Percentiles rank a stretch among this genome's conserved stretches.
Conservation (phyloP, 2,329 filamentous ascomycete species). For the Akanthomyces uredinophilus region DNA sequence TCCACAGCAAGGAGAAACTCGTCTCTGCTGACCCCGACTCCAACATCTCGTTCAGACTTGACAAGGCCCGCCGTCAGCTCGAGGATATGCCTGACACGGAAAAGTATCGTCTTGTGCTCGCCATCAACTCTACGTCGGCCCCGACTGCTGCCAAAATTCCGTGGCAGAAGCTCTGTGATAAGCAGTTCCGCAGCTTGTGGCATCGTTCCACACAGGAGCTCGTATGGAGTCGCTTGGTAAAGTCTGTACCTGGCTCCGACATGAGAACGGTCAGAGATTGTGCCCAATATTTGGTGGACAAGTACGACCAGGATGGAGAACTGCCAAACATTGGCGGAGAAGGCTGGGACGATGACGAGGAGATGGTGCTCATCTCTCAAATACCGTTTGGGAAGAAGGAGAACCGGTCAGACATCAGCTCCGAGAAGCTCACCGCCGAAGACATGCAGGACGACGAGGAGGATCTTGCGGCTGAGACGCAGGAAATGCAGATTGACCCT, state of each 20-base stretch:
- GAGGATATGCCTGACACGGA: conserved; percentile 38
- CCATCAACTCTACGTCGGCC: conserved; percentile 38
- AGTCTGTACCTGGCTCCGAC: conserved; percentile 28
- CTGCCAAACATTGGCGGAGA: conserved; percentile 30
- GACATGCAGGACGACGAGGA: conserved; percentile 15
- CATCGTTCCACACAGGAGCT: conserved; percentile 33
- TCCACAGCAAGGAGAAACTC: conserved; percentile 29
- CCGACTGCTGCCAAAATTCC: conserved; percentile 36
- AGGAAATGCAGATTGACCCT: conserved; percentile 30
- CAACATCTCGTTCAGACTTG: conserved; percentile 36
- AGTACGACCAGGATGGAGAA: conserved; percentile 29
- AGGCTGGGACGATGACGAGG: conserved; percentile 28
- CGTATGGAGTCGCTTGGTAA: conserved; percentile 35
- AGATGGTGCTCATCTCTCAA: conserved; percentile 26
- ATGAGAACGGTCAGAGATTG: conserved; percentile 29
- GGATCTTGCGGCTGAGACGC: conserved; percentile 12
- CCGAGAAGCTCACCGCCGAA: conserved; percentile 25
- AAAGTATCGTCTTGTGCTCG: conserved; percentile 38
- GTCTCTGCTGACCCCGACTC: conserved; percentile 28
- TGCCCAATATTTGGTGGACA: conserved; percentile 30
- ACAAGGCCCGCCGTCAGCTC: conserved; percentile 39
- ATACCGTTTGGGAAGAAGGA: conserved; percentile 11
- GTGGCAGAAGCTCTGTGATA: conserved; percentile 42
- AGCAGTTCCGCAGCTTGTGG: conserved; percentile 35
- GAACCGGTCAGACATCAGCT: conserved; percentile 20